Percentiles rank a stretch among this genome's conserved stretches.
Evolutionary conservation across 1,284 basidiomycete genomes (phyloP).

Genomic region (Gomphus bonarii): DNA sequence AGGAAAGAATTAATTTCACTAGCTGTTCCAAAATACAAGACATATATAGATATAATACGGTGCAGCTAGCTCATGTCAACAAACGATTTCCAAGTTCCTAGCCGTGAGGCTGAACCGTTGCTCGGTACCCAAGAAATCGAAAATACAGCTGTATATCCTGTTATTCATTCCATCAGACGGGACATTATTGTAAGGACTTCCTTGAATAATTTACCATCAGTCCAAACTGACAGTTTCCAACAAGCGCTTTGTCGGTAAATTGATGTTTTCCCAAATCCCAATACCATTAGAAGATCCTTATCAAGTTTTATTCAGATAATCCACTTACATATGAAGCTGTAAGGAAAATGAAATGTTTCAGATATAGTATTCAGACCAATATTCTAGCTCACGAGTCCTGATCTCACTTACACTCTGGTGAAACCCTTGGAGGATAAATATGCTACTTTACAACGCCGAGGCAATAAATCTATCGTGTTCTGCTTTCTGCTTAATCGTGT

Average conservation of each 20-base stretch:
- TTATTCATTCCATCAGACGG: slow-evolving; percentile 16
- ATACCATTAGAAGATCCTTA: background rate
- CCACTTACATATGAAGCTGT: slow-evolving; percentile 69
- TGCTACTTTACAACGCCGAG: slow-evolving; percentile 44
- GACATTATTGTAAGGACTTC: slow-evolving; percentile 8
- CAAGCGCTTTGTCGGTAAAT: slow-evolving; percentile 54
- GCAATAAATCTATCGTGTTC: slow-evolving; percentile 73
- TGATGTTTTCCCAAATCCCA: background rate
- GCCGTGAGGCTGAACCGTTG: slow-evolving; percentile 2
- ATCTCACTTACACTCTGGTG: slow-evolving; percentile 81
- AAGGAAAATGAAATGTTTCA: slow-evolving; percentile 10
- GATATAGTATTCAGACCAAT: background rate
- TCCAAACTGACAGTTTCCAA: background rate
- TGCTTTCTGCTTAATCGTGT: slow-evolving; percentile 84
- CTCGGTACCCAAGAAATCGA: slow-evolving; percentile 1
- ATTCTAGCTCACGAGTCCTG: slow-evolving; percentile 62
- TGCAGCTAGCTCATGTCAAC: background rate
- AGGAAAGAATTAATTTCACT: background rate
- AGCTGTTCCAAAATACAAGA: background rate
- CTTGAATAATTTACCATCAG: background rate
- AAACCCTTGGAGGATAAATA: slow-evolving; percentile 70
- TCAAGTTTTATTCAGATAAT: slow-evolving; percentile 40
- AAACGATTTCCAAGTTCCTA: background rate
- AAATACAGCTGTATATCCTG: slow-evolving; percentile 12
- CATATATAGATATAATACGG: background rate